Conservation (phyloP, 1,284 basidiomycete species). For the Ceratobasidium sp. region DNA sequence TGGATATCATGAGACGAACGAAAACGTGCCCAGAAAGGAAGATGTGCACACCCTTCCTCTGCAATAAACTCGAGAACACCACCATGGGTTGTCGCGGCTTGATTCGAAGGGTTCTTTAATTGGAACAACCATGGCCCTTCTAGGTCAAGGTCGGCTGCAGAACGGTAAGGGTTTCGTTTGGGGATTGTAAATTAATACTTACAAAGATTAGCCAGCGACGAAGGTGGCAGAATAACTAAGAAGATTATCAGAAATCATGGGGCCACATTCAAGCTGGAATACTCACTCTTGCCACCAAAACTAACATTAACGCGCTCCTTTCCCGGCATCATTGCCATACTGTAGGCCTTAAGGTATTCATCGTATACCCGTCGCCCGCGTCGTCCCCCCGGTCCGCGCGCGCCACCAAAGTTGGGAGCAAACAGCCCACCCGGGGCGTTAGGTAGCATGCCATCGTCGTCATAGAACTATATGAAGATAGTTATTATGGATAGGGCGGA, state of each 20-base stretch:
- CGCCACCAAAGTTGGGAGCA: slow-evolving; percentile 29
- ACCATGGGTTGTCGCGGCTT: slow-evolving; percentile 89
- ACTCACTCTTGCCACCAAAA: slow-evolving; percentile 97
- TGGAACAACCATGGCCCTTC: slow-evolving; percentile 97
- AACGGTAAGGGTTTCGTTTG: neutral
- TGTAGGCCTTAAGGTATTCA: slow-evolving; percentile 86
- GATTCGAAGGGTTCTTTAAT: slow-evolving; percentile 87
- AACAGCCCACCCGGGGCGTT: slow-evolving; percentile 28
- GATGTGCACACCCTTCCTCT: slow-evolving; percentile 93
- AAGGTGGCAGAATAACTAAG: slow-evolving; percentile 96
- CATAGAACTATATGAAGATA: neutral
- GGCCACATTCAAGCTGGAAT: slow-evolving; percentile 32
- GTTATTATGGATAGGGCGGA: neutral
- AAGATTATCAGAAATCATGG: neutral
- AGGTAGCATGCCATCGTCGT: slow-evolving; percentile 31
- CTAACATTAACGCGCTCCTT: slow-evolving; percentile 86
- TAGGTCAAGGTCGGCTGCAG: slow-evolving; percentile 80
- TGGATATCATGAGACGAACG: neutral
- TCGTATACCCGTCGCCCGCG: slow-evolving; percentile 65
- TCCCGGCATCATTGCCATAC: slow-evolving; percentile 85
- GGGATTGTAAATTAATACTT: slow-evolving; percentile 46
- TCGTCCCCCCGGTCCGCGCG: neutral
- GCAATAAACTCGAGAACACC: slow-evolving; percentile 99
- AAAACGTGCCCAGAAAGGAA: slow-evolving; percentile 85
- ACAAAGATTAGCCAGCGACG: slow-evolving; percentile 88